Percentiles rank a stretch among this genome's conserved stretches.
phyloP scores from a whole-genome alignment of 1,139 yeast species.

The Zygosaccharomyces pseudobailii region DNA sequence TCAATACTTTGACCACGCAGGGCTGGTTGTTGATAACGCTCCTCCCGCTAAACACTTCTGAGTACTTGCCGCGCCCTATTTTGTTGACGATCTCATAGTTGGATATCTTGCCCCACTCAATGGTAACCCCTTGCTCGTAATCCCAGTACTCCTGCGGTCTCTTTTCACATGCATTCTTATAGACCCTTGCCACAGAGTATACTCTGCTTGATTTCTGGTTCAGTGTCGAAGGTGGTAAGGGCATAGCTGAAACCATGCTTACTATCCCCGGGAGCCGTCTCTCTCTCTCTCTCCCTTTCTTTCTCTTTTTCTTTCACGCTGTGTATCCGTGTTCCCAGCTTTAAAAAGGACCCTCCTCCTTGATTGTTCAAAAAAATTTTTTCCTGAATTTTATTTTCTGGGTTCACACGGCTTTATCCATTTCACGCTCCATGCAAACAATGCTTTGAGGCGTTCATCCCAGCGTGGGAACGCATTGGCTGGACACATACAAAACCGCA shows the following conservation, averaged over 20 bases:
- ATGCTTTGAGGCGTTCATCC: too few relatives aligned
- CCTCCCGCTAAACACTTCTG: conserved; percentile 69
- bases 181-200: conserved; percentile 51
- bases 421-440: neutral
- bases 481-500: too few relatives aligned
- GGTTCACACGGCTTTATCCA: neutral
- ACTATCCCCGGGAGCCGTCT: neutral
- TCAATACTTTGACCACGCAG: conserved; percentile 68
- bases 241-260: conserved; percentile 18
- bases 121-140: conserved; percentile 59
- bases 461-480: too few relatives aligned
- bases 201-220: conserved; percentile 38
- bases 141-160: conserved; percentile 76
- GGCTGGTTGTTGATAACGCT: conserved; percentile 42
- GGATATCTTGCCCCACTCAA: conserved; percentile 66
- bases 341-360: neutral
- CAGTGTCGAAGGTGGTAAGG: conserved; percentile 34
- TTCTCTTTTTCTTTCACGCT: neutral
- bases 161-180: conserved; percentile 58
- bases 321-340: neutral
- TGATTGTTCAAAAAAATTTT: neutral
- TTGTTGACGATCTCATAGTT: conserved; percentile 67
- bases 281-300: neutral
- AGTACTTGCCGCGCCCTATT: conserved; percentile 75
- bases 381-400: neutral